These are phyloP conservation scores for Tetratostichococcus sp. DNA, from an alignment of 139 green algal genomes.

Conservation along the genomic window DNA sequence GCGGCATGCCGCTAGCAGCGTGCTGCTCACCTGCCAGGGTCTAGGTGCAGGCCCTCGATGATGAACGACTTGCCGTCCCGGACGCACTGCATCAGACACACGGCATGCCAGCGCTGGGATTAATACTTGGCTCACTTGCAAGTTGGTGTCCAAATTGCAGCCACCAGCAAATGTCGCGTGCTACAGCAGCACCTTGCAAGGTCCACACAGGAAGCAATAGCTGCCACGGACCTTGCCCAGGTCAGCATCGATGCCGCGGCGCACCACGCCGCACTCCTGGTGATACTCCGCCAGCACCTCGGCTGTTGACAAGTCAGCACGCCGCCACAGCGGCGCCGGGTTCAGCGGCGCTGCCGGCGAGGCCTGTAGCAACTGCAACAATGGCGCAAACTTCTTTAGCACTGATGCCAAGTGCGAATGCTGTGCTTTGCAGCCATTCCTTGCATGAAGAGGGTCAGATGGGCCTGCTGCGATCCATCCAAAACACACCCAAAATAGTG, in stretches of 20 bases:
- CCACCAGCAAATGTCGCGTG: not conserved
- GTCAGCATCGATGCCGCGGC: slow-evolving; percentile 71
- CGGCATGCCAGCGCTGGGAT: too few species aligned
- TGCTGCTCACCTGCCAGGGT: slow-evolving; percentile 38
- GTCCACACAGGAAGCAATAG: not conserved
- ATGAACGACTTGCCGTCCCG: slow-evolving; percentile 89
- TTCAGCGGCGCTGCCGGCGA: slow-evolving; percentile 11
- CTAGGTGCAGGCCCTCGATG: slow-evolving; percentile 79
- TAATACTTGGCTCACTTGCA: too few species aligned
- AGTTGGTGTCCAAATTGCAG: too few species aligned
- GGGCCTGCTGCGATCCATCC: too few species aligned
- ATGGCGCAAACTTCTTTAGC: not conserved
- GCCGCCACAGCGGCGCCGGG: slow-evolving; percentile 44
- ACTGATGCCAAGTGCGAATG: too few species aligned
- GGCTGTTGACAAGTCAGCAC: slow-evolving; percentile 11
- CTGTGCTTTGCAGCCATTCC: not conserved
- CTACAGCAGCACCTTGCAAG: not conserved
- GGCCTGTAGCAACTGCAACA: slow-evolving; percentile 31
- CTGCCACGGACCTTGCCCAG: slow-evolving; percentile 62
- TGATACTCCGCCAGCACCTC: slow-evolving; percentile 45
- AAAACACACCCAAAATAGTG: too few species aligned
- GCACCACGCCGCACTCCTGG: slow-evolving; percentile 52
- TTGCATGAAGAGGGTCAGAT: too few species aligned
- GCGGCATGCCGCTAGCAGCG: too few species aligned
- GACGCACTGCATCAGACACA: slow-evolving; percentile 55